Evolutionary conservation across 106 monocot species (phyloP), one percentile per base, ranked within the genome.

Genomic region (Triglochin maritima): DNA sequence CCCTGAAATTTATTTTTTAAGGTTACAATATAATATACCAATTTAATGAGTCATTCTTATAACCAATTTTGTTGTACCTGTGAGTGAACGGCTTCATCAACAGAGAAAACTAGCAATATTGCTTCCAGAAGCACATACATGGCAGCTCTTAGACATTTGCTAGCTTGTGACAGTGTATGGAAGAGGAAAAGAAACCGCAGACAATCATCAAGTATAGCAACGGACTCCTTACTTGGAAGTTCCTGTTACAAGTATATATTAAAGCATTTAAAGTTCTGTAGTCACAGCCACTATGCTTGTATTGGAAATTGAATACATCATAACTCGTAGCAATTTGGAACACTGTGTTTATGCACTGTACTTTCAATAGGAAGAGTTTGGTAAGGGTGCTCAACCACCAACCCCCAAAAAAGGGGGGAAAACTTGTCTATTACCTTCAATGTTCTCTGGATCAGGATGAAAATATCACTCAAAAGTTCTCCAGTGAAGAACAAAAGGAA

Each of bases 161-260:
- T 82, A 56, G 46, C 74, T 78, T 88, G 85, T 67, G 82, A 75
- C 61, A 91, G 78, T 50, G 83, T 82, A 61, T 86, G 77, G 71
- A 84, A 54, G 12, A 96, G 79, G 67, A 87, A 83, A 49, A 96
- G 55, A n/a, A 91, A 64, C 67, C 83, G 83, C 75, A 96, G 79
- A 62, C 87, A 82, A 73, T 91, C 95, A 47, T 84, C 87, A 69
- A 72, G 72, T 6, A 88, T 17, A 54, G 76, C 69, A 8, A 82
- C 49, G 3, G 81, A 79, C 66, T 86, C 87, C 72, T 59, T 83
- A 57, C 59, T 84, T 50, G 65, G 48, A 42, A 29, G 56, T 60
- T 70, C 80, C 95, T 96, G 85, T 29, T 17, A 69, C 58, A 54
- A 42, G 51, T 12, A 59, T 58, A 65, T 56, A 74, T 50, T 63